A percentile compares a stretch with the other conserved stretches of the same genome.
phyloP scores from a whole-genome alignment of 2,329 filamentous ascomycete species.

The Apiospora koreana region DNA sequence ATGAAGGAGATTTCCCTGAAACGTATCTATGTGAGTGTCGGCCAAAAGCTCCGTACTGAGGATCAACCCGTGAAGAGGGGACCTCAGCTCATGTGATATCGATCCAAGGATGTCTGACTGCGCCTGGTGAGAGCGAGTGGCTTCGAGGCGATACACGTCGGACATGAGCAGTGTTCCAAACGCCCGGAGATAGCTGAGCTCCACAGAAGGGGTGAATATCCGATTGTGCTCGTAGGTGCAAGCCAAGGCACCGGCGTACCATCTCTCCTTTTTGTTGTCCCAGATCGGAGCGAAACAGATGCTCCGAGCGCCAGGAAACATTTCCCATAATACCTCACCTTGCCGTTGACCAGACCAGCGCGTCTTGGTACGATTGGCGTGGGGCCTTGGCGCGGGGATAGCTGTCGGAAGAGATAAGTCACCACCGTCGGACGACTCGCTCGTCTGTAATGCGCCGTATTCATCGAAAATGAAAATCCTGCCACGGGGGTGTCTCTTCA shows the following conservation, averaged over 20 bases:
- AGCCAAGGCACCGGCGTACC: slow-evolving; percentile 50
- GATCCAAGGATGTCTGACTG: slow-evolving; percentile 61
- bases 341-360: neutral
- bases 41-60: slow-evolving; percentile 46
- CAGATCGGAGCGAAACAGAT: slow-evolving; percentile 50
- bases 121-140: slow-evolving; percentile 40
- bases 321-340: neutral
- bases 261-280: slow-evolving; percentile 45
- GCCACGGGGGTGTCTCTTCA: neutral
- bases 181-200: slow-evolving; percentile 50
- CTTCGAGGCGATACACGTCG: slow-evolving; percentile 49
- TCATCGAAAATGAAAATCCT: neutral
- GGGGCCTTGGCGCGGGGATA: neutral
- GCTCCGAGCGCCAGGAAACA: slow-evolving; percentile 45
- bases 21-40: slow-evolving; percentile 47
- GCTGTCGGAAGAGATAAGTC: rapidly evolving
- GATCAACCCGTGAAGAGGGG: slow-evolving; percentile 57
- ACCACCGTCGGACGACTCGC: neutral
- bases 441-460: neutral
- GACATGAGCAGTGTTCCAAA: slow-evolving; percentile 57
- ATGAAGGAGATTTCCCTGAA: slow-evolving; percentile 36
- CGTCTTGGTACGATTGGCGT: neutral
- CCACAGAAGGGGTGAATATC: slow-evolving; percentile 44
- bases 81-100: slow-evolving; percentile 62
- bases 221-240: slow-evolving; percentile 46